These are phyloP conservation scores for Mycena olivaceomarginata DNA, from an alignment of 768 basidiomycete species.

Conservation along the genomic window DNA sequence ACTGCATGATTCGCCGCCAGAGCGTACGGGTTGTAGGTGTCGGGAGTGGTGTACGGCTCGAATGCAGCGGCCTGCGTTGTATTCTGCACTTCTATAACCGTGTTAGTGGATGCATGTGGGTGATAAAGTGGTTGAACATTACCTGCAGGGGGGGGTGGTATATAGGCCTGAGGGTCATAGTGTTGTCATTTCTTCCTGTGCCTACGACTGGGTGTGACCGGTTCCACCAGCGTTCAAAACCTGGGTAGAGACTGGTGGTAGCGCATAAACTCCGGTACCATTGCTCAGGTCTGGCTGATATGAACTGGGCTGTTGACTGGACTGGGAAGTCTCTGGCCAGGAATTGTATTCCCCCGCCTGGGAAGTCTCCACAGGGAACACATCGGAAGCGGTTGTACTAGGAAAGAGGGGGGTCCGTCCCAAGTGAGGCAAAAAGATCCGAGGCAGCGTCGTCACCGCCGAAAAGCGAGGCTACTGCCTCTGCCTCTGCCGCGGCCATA, in stretches of 20 bases:
- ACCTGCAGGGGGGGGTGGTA: slow-evolving; percentile 13
- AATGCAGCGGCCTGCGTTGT: slow-evolving; percentile 41
- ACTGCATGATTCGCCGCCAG: slow-evolving; percentile 36
- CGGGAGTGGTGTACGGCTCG: slow-evolving; percentile 28
- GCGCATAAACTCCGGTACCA: slow-evolving; percentile 11
- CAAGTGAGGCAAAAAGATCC: too few species aligned
- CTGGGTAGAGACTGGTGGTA: background rate
- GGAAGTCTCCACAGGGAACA: slow-evolving; percentile 20
- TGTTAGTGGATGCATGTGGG: slow-evolving; percentile 1
- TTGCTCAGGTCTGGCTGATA: slow-evolving; percentile 23
- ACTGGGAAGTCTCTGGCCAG: too few species aligned
- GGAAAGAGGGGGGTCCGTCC: too few species aligned
- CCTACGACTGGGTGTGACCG: background rate
- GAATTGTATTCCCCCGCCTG: slow-evolving; percentile 16
- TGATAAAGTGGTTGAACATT: background rate
- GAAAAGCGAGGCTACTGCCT: too few species aligned
- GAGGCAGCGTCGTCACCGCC: too few species aligned
- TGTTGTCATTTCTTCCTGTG: too few species aligned
- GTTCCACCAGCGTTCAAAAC: background rate
- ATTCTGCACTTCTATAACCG: slow-evolving; percentile 23
- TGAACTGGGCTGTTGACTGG: slow-evolving; percentile 45
- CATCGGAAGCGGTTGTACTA: slow-evolving; percentile 32
- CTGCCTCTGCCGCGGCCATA: too few species aligned
- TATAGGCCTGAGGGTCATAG: slow-evolving; percentile 23
- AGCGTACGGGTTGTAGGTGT: slow-evolving; percentile 18